Percentiles rank a stretch among this genome's conserved stretches.
Evolutionary conservation across 1,284 basidiomycete genomes (phyloP).

Genomic region (Exobasidium cylindrosporum): DNA sequence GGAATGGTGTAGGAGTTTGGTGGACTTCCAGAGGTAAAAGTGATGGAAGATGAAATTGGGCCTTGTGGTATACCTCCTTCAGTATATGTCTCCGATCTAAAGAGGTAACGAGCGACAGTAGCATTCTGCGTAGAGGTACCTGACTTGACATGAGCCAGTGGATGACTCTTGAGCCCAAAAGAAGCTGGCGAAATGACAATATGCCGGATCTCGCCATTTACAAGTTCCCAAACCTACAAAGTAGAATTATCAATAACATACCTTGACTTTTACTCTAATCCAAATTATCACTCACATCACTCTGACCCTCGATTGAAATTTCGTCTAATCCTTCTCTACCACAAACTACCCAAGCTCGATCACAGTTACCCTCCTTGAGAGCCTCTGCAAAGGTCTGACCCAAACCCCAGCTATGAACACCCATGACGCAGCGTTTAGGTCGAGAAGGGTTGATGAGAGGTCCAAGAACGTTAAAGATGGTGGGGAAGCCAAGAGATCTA

Average conservation of each 20-base stretch:
- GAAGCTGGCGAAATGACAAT: conserved; percentile 37
- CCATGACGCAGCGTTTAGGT: conserved; percentile 78
- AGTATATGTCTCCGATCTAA: conserved; percentile 17
- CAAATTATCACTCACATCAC: conserved; percentile 61
- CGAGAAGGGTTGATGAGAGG: conserved; percentile 88
- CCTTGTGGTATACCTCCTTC: background rate
- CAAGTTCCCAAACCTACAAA: conserved; percentile 43
- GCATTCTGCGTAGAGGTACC: conserved; percentile 43
- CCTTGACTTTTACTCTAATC: conserved; percentile 1
- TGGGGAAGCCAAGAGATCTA: conserved; percentile 84
- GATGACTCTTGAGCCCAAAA: conserved; percentile 42
- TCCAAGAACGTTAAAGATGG: conserved; percentile 93
- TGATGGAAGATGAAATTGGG: conserved; percentile 5
- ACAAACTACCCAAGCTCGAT: conserved; percentile 86
- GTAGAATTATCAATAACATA: background rate
- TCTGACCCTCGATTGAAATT: conserved; percentile 81
- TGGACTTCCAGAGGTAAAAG: background rate
- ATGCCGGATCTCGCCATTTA: conserved; percentile 32
- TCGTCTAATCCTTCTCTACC: conserved; percentile 90
- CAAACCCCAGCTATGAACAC: conserved; percentile 80
- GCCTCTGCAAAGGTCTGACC: conserved; percentile 80
- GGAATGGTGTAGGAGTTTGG: conserved; percentile 26
- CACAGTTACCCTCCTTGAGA: conserved; percentile 64
- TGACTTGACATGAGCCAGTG: conserved; percentile 39
- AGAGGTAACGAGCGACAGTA: conserved; percentile 39